Conservation (phyloP, 306 rosid genomes). For the Albizia julibrissin region DNA sequence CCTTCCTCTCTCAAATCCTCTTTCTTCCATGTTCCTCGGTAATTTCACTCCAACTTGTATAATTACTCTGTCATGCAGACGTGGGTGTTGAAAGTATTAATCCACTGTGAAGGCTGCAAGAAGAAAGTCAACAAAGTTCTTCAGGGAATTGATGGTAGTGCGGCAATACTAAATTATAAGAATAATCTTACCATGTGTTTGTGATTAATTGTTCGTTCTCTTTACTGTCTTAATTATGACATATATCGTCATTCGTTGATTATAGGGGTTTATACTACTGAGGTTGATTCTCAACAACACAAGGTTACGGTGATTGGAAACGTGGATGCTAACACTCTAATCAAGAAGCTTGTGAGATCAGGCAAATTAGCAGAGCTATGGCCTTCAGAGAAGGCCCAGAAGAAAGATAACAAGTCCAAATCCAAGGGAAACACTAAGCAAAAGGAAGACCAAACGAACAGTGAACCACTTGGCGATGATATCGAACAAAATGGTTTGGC, state of each 20-base stretch:
- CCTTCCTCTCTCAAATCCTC: background rate
- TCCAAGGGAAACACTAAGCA: conserved; percentile 31
- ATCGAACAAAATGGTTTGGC: background rate
- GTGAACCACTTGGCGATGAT: conserved; percentile 13
- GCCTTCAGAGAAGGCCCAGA: conserved; percentile 45
- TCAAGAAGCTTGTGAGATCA: conserved; percentile 58
- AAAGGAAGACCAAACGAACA: conserved; percentile 16
- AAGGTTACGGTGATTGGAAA: conserved; percentile 68
- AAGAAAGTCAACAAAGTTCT: conserved; percentile 66
- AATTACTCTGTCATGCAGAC: conserved; percentile 36
- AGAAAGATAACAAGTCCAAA: conserved; percentile 47
- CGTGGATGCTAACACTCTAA: conserved; percentile 53
- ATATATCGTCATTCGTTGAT: background rate
- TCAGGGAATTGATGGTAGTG: conserved; percentile 54
- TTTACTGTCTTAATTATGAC: background rate
- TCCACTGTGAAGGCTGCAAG: conserved; percentile 72
- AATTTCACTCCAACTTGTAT: background rate
- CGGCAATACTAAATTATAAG: background rate
- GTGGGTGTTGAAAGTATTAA: conserved; percentile 62
- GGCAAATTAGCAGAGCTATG: conserved; percentile 60
- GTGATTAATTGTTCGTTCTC: background rate
- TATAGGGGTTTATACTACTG: conserved; percentile 59
- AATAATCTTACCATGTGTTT: background rate
- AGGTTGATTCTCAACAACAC: conserved; percentile 58
- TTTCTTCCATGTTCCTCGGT: background rate